A percentile compares a stretch with the other conserved stretches of the same genome.
Evolutionary conservation across 1,284 basidiomycete species (phyloP).

Genomic region (Caloboletus firmus): DNA sequence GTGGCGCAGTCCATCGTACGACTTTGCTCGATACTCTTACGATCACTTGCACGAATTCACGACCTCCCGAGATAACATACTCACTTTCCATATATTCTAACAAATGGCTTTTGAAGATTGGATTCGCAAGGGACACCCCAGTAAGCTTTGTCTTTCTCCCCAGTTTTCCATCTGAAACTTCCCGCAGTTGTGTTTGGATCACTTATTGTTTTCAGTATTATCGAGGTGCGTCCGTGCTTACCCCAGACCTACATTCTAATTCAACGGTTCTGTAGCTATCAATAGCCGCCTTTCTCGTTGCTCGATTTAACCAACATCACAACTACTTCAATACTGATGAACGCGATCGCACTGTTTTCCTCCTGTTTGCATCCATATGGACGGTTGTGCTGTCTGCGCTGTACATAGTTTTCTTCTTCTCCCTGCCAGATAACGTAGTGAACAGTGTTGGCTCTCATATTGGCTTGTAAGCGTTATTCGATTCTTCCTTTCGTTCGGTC

Average conservation of each 20-base stretch:
- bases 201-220: conserved; percentile 32
- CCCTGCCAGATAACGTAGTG: conserved; percentile 44
- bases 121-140: conserved; percentile 41
- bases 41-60: conserved; percentile 34
- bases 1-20: not conserved
- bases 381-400: conserved; percentile 57
- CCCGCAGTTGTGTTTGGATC: conserved; percentile 28
- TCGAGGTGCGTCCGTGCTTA: conserved; percentile 21
- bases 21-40: conserved; percentile 11
- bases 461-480: conserved; percentile 51
- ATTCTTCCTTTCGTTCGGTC: conserved; percentile 1
- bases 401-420: conserved; percentile 55
- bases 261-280: conserved; percentile 44
- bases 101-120: conserved; percentile 36
- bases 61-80: conserved; percentile 21
- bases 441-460: conserved; percentile 64
- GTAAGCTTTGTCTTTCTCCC: conserved; percentile 24
- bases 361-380: conserved; percentile 70
- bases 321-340: conserved; percentile 51
- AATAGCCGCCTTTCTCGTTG: conserved; percentile 67
- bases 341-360: conserved; percentile 61
- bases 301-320: conserved; percentile 54
- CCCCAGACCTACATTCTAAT: not conserved
- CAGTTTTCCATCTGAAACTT: conserved; percentile 4
- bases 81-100: conserved; percentile 9